These are phyloP conservation scores for Dioscorea zingiberensis DNA, from an alignment of 106 monocot species.

Conservation along the genomic window DNA sequence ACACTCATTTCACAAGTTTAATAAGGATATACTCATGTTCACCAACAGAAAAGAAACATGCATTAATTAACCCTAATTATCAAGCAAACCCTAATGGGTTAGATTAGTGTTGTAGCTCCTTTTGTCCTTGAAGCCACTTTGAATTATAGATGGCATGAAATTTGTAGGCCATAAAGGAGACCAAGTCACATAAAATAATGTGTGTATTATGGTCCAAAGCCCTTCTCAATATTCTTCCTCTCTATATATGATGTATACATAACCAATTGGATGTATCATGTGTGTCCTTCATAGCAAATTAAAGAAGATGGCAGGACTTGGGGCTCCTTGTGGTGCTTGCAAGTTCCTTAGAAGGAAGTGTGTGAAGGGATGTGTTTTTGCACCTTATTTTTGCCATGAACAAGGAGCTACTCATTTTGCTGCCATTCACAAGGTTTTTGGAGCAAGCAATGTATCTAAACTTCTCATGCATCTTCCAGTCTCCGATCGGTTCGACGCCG, in stretches of 20 bases:
- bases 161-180: constrained; percentile 47
- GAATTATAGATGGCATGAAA: constrained; percentile 8
- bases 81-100: constrained; percentile 18
- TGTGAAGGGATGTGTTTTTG: constrained; percentile 42
- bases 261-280: background rate
- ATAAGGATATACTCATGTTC: background rate
- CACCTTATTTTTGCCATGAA: constrained; percentile 58
- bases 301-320: constrained; percentile 62
- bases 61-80: background rate
- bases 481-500: constrained; percentile 51
- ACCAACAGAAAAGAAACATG: constrained; percentile 1
- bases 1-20: background rate
- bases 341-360: constrained; percentile 79
- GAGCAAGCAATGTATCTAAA: constrained; percentile 73
- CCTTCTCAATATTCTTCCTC: background rate
- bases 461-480: constrained; percentile 35
- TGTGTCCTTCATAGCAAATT: background rate
- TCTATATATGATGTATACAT: constrained; percentile 7
- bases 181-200: constrained; percentile 39
- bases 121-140: constrained; percentile 15
- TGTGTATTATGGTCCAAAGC: constrained; percentile 9
- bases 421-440: constrained; percentile 69
- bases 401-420: constrained; percentile 43
- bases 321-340: constrained; percentile 71
- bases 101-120: constrained; percentile 5